Evolutionary conservation across 805 yeast genomes (phyloP).

Genomic region (Isabelozyma gotoi): DNA sequence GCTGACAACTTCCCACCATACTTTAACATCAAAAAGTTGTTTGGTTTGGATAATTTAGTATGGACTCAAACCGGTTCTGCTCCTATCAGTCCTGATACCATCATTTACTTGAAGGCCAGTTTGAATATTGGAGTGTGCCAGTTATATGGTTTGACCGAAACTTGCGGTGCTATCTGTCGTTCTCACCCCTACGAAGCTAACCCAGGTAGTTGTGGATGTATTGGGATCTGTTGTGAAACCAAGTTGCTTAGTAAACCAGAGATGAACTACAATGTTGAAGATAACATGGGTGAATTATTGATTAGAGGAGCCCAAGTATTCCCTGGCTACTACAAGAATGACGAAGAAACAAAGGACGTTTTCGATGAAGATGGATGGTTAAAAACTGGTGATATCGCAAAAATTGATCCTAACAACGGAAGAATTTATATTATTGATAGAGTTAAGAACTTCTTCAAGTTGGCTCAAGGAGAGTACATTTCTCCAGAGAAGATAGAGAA

Average conservation of each 20-base stretch:
- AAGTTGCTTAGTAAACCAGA: conserved; percentile 13
- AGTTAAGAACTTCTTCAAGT: conserved; percentile 76
- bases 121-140: conserved; percentile 27
- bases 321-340: conserved; percentile 53
- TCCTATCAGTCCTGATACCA: conserved; percentile 21
- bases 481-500: conserved; percentile 78
- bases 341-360: conserved; percentile 51
- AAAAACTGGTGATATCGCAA: conserved; percentile 62
- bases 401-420: conserved; percentile 48
- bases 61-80: conserved; percentile 33
- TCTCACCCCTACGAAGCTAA: conserved; percentile 15
- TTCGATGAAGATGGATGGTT: conserved; percentile 59
- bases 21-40: conserved; percentile 29
- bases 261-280: conserved; percentile 16
- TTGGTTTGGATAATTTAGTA: conserved; percentile 28
- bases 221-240: conserved; percentile 16
- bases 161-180: conserved; percentile 20
- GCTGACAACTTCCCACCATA: conserved; percentile 16
- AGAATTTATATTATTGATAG: conserved; percentile 65
- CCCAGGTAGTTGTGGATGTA: conserved; percentile 27
- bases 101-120: conserved; percentile 22
- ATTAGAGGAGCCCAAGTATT: conserved; percentile 67
- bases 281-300: conserved; percentile 44
- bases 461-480: conserved; percentile 55
- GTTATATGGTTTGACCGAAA: conserved; percentile 36